Conservation (phyloP, 805 yeast species). For the Candida awuae region DNA sequence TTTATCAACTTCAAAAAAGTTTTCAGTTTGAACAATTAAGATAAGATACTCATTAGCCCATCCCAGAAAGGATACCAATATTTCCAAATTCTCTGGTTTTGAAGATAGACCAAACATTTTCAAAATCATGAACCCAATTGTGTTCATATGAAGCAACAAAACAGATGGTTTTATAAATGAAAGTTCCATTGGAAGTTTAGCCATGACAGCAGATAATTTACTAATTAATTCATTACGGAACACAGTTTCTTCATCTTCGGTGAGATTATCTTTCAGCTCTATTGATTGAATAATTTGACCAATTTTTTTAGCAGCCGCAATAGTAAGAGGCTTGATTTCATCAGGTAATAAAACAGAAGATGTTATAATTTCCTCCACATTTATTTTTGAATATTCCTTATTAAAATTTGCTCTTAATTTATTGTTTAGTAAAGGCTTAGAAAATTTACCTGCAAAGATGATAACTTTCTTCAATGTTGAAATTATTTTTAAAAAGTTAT, state of each 20-base stretch:
- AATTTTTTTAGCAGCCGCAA: no score
- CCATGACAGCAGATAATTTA: no score
- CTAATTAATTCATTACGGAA: no score
- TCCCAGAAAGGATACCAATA: neutral
- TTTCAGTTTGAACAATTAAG: no score
- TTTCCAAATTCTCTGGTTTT: neutral
- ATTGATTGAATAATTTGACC: no score
- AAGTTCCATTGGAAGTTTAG: no score
- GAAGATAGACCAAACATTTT: neutral
- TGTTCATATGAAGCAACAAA: neutral
- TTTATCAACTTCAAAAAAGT: no score
- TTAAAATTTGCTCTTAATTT: slow-evolving; percentile 1
- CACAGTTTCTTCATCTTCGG: no score
- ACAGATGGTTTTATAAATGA: slow-evolving; percentile 30
- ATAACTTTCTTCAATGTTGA: slow-evolving; percentile 19
- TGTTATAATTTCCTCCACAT: slow-evolving; percentile 13
- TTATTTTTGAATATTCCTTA: slow-evolving; percentile 37
- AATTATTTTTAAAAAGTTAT: slow-evolving; percentile 16
- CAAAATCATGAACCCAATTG: neutral
- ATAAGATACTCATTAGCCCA: no score
- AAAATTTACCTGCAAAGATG: slow-evolving; percentile 24
- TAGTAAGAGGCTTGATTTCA: slow-evolving; percentile 16
- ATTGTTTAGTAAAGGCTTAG: slow-evolving; percentile 45
- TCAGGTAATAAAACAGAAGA: slow-evolving; percentile 15
- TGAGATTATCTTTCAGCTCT: no score